Base-by-base conservation (phyloP, 352 stramenopile species). In the Nothophytophthora sp. region DNA sequence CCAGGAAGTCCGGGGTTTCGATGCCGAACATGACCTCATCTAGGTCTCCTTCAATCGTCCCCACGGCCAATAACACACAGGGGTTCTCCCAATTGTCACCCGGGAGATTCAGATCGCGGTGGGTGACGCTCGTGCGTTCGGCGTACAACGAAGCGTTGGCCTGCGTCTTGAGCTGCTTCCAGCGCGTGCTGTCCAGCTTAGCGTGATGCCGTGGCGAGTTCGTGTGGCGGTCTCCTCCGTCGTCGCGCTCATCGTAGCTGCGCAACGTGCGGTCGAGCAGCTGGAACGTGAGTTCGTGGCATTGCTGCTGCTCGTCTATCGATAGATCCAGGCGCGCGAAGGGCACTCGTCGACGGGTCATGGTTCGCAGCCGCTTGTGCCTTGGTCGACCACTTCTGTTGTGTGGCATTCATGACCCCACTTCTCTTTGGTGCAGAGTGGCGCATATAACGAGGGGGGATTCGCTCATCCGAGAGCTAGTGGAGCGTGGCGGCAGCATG, bases 261-360 rank as follows among this genome's bases (percentile, higher is more conserved):
- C 55, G 60, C 19, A 70, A 38, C 13, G 60, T 70, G 32, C 60
- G 55, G 41, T 70, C 55, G 2, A 70, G 49, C 6, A 70, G 32
- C 22, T 48, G 49, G 30, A 55, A 55, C 13, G 38, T 25, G 24
- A 48, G 56, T 15, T 63, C 58, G 15, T 63, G 53, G 32, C 51
- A 67, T 4, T 53, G 25, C 36, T 58, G 44, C 23, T 50, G 20
- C 30, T 67, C 39, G 12, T 56, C 39, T 13, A 42, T 8, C 29
- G 39, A 29, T 13, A 62, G 39, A 10, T 50, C 27, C 5, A 69
- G 15, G 7, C 42, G 8, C 20, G 30, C 32, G 35, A 54, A 61
- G 0, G 60, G 44, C 9, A 58, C 34, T 11, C 37, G 24, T 41
- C 43, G 44, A 2, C 44, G 22, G 3, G 19, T 8, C n/a, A 41